Percentiles rank a stretch among this genome's conserved stretches.
Evolutionary conservation across 495 filamentous ascomycete species (phyloP).

Genomic region (Aspergillus carlsbadensis): DNA sequence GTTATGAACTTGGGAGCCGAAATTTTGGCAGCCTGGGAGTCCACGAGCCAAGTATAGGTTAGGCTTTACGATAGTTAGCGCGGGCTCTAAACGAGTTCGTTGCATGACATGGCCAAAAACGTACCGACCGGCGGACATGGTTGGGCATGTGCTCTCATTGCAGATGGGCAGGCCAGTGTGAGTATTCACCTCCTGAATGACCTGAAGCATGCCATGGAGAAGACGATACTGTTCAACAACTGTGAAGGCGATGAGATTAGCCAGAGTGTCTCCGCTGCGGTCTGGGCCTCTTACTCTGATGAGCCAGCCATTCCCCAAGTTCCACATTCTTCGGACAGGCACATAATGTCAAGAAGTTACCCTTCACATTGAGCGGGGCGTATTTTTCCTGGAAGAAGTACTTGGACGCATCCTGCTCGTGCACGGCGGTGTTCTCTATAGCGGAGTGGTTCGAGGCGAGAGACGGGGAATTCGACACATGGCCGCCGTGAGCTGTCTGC

Average conservation of each 20-base stretch:
- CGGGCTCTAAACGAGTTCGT: not conserved
- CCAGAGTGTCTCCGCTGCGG: not conserved
- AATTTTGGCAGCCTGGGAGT: conserved; percentile 58
- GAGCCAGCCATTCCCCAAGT: conserved; percentile 88
- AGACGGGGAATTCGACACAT: conserved; percentile 60
- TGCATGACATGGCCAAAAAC: conserved; percentile 33
- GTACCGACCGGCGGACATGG: conserved; percentile 89
- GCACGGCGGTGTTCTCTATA: conserved; percentile 48
- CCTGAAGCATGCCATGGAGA: conserved; percentile 77
- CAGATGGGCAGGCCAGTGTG: conserved; percentile 71
- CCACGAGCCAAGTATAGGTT: conserved; percentile 82
- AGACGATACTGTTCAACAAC: conserved; percentile 90
- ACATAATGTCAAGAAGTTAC: conserved; percentile 93
- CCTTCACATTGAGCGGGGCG: conserved; percentile 84
- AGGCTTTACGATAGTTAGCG: conserved; percentile 51
- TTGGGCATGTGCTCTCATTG: conserved; percentile 78
- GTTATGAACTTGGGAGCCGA: conserved; percentile 85
- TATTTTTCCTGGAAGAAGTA: conserved; percentile 79
- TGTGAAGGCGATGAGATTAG: conserved; percentile 35
- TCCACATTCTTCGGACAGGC: conserved; percentile 87
- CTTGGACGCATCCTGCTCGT: conserved; percentile 58
- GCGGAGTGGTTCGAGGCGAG: conserved; percentile 46
- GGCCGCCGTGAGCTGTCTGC: conserved; percentile 43
- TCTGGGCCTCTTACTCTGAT: conserved; percentile 67
- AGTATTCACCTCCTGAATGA: conserved; percentile 76